phyloP scores from a whole-genome alignment of 2,329 filamentous ascomycete genomes.

The Aureobasidium sp. region DNA sequence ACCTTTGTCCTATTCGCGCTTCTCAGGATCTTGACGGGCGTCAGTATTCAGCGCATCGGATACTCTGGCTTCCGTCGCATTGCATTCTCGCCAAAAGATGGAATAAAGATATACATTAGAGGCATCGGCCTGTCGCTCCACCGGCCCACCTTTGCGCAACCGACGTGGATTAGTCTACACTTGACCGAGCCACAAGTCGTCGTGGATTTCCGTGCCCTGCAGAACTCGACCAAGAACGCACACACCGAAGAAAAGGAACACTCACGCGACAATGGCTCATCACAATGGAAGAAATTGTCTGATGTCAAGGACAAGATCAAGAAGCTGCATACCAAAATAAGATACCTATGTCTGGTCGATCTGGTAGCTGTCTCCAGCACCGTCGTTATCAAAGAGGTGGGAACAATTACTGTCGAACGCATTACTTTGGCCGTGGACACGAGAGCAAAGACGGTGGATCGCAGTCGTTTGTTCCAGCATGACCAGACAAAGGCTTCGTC shows the following conservation, averaged over 20 bases:
- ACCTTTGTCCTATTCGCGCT: conserved; percentile 93
- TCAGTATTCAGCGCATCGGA: conserved; percentile 92
- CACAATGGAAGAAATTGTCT: conserved; percentile 70
- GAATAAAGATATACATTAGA: conserved; percentile 79
- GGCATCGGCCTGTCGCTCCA: conserved; percentile 83
- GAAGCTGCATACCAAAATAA: conserved; percentile 72
- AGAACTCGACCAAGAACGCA: conserved; percentile 19
- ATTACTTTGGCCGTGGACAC: conserved; percentile 86
- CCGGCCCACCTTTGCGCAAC: conserved; percentile 90
- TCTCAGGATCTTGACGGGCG: conserved; percentile 80
- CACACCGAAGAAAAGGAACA: conserved; percentile 13
- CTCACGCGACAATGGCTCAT: conserved; percentile 14
- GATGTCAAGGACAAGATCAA: conserved; percentile 79
- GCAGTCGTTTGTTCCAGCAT: conserved; percentile 80
- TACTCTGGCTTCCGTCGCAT: conserved; percentile 87
- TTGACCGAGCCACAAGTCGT: conserved; percentile 79
- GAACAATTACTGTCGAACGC: conserved; percentile 74
- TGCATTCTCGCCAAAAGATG: conserved; percentile 81
- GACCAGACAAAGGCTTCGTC: conserved; percentile 54
- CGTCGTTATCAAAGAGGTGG: conserved; percentile 69
- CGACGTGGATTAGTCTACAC: conserved; percentile 90
- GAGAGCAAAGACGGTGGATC: conserved; percentile 80
- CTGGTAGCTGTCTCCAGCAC: conserved; percentile 69
- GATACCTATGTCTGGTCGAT: conserved; percentile 85
- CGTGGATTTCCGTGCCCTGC: conserved; percentile 63